Base-by-base conservation (phyloP, 768 basidiomycete genomes). In the Tulasnella sp. region DNA sequence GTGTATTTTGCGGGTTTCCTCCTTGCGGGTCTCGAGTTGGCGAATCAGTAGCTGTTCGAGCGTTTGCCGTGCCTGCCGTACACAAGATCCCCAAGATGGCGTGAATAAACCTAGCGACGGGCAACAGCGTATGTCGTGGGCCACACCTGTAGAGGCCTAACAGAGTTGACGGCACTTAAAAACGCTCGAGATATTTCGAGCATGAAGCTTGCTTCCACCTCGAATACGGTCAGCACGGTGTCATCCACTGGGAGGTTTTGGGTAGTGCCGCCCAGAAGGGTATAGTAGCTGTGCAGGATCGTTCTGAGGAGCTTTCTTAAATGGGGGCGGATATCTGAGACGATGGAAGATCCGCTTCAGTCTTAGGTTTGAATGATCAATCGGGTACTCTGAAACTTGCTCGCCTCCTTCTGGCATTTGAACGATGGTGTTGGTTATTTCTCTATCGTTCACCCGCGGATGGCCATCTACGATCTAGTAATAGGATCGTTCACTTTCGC, bases 141-240 rank as follows among this genome's bases (percentile, higher is more conserved):
- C 1, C 27, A 16, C 36, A 92, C 94, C 89, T 97, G 95, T 6
- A 96, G 93, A 0, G 95, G 95, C 36, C 96, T 90, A 75, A 97
- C 85, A 82, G 96, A 95, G 83, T 97, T 97, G 48, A 93, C 94
- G 24, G 94, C 93, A 19, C 92, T 93, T 90, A 96, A 94, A 79
- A 97, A 88, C 84, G 97, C 97, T 84, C 94, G 93, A 9, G 91
- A 91, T 76, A 96, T 92, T 93, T 95, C 95, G 83, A 94, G 93
- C 1, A 93, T 87, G 77, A 92, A 90, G 74, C 89, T 87, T 76
- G 90, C 89, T 93, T 94, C 96, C 80, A 93, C 91, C 38, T 93
- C 91, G 27, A 88, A 85, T 48, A 88, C 83, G 42, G 87, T 80
- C 34, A 95, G 86, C 38, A 94, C 89, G 46, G 0, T 24, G 71